Evolutionary conservation across 2,329 filamentous ascomycete species (phyloP).

Genomic region (Trichophyton verrucosum): DNA sequence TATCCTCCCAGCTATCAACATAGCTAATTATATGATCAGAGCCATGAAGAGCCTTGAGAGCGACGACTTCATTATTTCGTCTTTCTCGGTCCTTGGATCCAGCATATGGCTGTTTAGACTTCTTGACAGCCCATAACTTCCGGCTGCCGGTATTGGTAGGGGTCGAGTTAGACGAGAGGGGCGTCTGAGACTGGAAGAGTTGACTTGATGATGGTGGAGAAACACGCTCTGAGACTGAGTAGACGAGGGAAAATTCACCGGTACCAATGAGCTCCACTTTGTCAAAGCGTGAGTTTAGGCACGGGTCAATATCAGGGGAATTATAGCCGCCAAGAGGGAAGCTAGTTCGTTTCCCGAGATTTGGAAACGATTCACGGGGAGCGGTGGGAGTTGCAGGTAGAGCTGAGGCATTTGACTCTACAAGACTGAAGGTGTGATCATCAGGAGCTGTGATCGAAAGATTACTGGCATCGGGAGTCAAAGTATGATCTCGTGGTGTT

Average conservation of each 20-base stretch:
- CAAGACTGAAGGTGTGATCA: slow-evolving; percentile 29
- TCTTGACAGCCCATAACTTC: slow-evolving; percentile 83
- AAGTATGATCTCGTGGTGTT: slow-evolving; percentile 64
- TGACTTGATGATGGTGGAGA: slow-evolving; percentile 8
- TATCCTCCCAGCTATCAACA: slow-evolving; percentile 76
- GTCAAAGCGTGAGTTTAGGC: slow-evolving; percentile 62
- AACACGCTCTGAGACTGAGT: slow-evolving; percentile 26
- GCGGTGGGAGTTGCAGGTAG: slow-evolving; percentile 75
- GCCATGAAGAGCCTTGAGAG: slow-evolving; percentile 62
- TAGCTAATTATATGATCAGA: slow-evolving; percentile 79
- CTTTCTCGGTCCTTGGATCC: slow-evolving; percentile 68
- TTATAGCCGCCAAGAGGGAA: slow-evolving; percentile 59
- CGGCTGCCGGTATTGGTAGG: slow-evolving; percentile 41
- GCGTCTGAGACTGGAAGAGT: slow-evolving; percentile 18
- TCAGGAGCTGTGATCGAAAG: slow-evolving; percentile 63
- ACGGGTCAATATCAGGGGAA: slow-evolving; percentile 62
- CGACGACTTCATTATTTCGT: slow-evolving; percentile 72
- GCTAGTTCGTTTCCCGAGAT: slow-evolving; percentile 48
- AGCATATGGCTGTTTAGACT: slow-evolving; percentile 66
- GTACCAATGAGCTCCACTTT: slow-evolving; percentile 69
- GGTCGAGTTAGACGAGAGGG: slow-evolving; percentile 30
- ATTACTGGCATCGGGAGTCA: slow-evolving; percentile 67
- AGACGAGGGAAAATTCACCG: slow-evolving; percentile 91
- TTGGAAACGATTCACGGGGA: slow-evolving; percentile 45
- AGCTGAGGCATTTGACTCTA: slow-evolving; percentile 33